Conservation (phyloP, 2,329 filamentous ascomycete genomes). For the Nemania serpens region DNA sequence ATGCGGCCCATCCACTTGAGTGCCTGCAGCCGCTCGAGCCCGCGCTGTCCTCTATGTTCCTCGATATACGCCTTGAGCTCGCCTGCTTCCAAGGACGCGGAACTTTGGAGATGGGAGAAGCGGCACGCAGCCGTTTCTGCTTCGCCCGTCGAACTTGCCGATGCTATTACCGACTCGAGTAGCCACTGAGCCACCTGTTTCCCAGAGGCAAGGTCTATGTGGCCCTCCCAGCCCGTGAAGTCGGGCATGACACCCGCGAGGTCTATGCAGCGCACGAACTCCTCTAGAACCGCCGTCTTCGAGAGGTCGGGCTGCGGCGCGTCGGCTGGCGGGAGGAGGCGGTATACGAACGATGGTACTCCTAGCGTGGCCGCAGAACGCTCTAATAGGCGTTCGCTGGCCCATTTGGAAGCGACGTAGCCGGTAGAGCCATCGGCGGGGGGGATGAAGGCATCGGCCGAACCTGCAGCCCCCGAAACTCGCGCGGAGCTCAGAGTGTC, state of each 20-base stretch:
- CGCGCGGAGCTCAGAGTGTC: slow-evolving; percentile 12
- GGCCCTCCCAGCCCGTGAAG: slow-evolving; percentile 17
- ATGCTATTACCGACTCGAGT: not conserved
- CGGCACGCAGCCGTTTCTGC: no score
- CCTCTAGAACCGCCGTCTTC: not conserved
- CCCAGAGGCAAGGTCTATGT: slow-evolving; percentile 20
- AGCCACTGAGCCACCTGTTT: not conserved
- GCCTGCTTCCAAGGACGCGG: not conserved
- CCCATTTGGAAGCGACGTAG: slow-evolving; percentile 30
- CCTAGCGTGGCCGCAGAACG: not conserved
- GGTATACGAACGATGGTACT: slow-evolving; percentile 16
- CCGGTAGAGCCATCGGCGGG: slow-evolving; percentile 17
- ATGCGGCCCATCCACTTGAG: slow-evolving; percentile 29
- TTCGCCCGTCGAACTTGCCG: not conserved
- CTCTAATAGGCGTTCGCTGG: slow-evolving; percentile 34
- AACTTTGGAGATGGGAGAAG: not conserved
- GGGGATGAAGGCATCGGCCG: slow-evolving; percentile 21
- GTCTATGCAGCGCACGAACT: slow-evolving; percentile 2
- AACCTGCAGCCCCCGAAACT: no score
- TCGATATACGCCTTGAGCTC: not conserved
- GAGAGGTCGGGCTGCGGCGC: not conserved
- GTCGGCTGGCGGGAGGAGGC: slow-evolving; percentile 10
- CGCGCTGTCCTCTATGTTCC: not conserved
- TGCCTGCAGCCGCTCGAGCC: slow-evolving; percentile 18
- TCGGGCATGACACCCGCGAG: not conserved